A percentile compares a stretch with the other conserved stretches of the same genome.
These are phyloP conservation scores for Cytospora chrysosperma DNA, from an alignment of 2,329 filamentous ascomycete genomes.

Conservation along the genomic window DNA sequence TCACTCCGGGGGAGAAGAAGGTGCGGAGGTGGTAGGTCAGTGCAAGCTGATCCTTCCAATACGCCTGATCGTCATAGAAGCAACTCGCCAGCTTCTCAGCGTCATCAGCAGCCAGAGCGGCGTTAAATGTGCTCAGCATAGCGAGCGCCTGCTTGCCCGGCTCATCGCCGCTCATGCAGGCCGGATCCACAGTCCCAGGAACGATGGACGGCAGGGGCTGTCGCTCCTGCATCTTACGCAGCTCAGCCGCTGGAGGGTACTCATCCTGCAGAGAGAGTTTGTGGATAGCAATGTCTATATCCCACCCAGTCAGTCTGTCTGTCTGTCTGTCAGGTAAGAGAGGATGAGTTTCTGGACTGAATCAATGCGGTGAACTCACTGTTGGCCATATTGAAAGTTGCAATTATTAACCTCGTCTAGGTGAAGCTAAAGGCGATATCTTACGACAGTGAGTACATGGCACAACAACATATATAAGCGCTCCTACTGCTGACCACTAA, in stretches of 20 bases:
- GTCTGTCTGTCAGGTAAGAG: background rate
- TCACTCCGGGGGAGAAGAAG: slow-evolving; percentile 28
- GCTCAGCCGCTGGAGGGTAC: slow-evolving; percentile 4
- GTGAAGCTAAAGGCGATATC: no score
- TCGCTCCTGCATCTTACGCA: slow-evolving; percentile 4
- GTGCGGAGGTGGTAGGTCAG: slow-evolving; percentile 40
- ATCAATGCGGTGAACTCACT: background rate
- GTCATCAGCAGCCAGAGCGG: slow-evolving; percentile 27
- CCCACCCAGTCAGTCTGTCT: no score
- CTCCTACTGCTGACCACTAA: no score
- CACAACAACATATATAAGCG: no score
- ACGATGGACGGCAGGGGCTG: background rate
- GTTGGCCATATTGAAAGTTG: background rate
- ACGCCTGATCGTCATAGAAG: slow-evolving; percentile 35
- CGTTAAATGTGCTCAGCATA: slow-evolving; percentile 26
- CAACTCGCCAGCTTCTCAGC: slow-evolving; percentile 27
- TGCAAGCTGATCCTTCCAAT: slow-evolving; percentile 38
- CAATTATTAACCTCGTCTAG: background rate
- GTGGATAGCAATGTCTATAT: background rate
- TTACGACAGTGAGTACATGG: no score
- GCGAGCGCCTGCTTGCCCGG: slow-evolving; percentile 10
- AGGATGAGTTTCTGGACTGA: background rate
- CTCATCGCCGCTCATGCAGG: slow-evolving; percentile 12
- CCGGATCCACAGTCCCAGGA: slow-evolving; percentile 11
- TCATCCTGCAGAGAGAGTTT: background rate